Base-by-base conservation (phyloP, 768 basidiomycete species). In the Tulasnella calospora region DNA sequence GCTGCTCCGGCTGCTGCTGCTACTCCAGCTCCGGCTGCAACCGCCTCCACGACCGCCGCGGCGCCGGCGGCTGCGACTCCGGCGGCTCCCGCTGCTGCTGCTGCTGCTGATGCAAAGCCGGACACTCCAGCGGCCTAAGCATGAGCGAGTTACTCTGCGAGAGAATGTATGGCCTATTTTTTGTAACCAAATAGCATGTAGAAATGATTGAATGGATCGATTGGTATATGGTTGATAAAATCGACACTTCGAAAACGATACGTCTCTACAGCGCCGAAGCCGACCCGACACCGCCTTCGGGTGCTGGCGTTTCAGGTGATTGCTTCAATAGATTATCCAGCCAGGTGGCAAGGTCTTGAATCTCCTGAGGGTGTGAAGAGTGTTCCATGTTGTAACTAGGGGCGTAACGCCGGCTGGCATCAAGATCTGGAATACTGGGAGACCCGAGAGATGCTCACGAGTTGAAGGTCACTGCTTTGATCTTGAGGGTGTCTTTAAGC, bases 301-400 rank as follows among this genome's bases (percentile, higher is more conserved):
- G 1, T 67, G n/a, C 61, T 13, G 27, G 27, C n/a, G 61, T 33
- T 67, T 67, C 61, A 67, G 27, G 27, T 1, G 40, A 47, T 44
- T 78, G 33, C 40, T 72, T 35, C 38, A 78, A 57, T 23, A 72
- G 19, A 17, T 86, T 89, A 82, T 88, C 88, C 78, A 97, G 86
- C 90, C 94, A 96, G 19, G 82, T 84, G 81, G 87, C 89, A 81
- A 96, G 83, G 82, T 96, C 92, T 46, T 87, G 86, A 57, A 95
- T 85, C 82, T 95, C 94, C 83, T 89, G 82, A 71, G 86, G 86
- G 78, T 86, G 87, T 21, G 91, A 89, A 55, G 89, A 88, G 81
- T 98, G 96, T 9, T 87, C 89, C 81, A 94, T 84, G 15, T 89
- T 90, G 2, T 86, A 84, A 83, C 77, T 78, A 71, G 7, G 38